Base-by-base conservation (phyloP, 176 grass and related monocot species). In the Luzula sylvatica region DNA sequence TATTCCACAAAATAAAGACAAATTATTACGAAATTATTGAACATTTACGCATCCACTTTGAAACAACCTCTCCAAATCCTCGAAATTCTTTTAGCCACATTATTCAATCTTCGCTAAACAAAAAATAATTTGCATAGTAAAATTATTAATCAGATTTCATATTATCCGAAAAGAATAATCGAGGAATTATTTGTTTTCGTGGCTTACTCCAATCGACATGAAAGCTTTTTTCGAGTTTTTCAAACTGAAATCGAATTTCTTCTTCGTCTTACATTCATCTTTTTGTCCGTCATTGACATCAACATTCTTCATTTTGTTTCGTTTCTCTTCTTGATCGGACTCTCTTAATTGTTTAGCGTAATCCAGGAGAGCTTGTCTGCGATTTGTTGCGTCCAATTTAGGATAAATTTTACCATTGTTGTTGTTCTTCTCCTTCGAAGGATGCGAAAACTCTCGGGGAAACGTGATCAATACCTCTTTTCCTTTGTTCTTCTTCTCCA, bases 31-130 rank as follows among this genome's bases (percentile, higher is more conserved):
- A 26, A 1, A 53, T 24, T 1, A 26, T 26, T 26, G n/a, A 13
- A 38, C 15, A 20, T 57, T 39, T 21, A 16, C 26, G 12, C 35
- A 38, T 19, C 28, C 8, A 17, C n/a, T 35, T 38, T 27, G 18
- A 57, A 39, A 56, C 54, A 57, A 57, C 35, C 2, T 19, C 38
- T 57, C 54, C 54, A 57, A 19, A 39, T 57, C 27, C 29, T 57
- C 38, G 54, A 40, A 9, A 57, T 35, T 16, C 54, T 4, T 11
- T 19, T 32, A 57, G 11, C 26, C 11, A 20, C 8, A 0, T 38
- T 57, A 24, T 57, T 57, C 54, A 57, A 39, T 40, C 54, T 27
- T 14, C 54, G 30, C 54, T 57, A 57, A 56, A 57, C n/a, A 4
- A 55, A 55, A 15, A 46, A 56, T 18, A 38, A 4, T 2, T 0